phyloP scores from a whole-genome alignment of 2,329 filamentous ascomycete species.

The Aspergillus aculeatinus region DNA sequence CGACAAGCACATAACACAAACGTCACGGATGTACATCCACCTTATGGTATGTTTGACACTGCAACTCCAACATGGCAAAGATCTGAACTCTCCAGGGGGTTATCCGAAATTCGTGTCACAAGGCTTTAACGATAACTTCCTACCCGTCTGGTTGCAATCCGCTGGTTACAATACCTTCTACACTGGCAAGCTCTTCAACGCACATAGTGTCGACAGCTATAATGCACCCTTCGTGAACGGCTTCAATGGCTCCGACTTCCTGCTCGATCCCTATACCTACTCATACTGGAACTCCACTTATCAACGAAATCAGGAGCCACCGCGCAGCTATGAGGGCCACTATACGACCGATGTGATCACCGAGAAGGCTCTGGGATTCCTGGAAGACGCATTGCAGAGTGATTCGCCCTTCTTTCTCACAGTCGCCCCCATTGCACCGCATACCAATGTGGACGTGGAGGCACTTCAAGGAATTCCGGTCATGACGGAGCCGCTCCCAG shows the following conservation, averaged over 20 bases:
- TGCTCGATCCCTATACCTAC: conserved; percentile 57
- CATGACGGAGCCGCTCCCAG: conserved; percentile 49
- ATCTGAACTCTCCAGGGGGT: conserved; percentile 22
- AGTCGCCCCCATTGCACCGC: conserved; percentile 66
- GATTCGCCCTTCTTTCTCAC: conserved; percentile 66
- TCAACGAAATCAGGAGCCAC: conserved; percentile 58
- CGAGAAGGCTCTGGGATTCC: conserved; percentile 57
- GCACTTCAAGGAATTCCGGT: conserved; percentile 16
- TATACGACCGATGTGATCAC: conserved; percentile 62
- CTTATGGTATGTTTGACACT: conserved; percentile 46
- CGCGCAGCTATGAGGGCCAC: conserved; percentile 55
- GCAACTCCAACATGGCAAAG: background rate
- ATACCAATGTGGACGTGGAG: conserved; percentile 54
- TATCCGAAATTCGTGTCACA: conserved; percentile 54
- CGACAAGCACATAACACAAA: conserved; percentile 70
- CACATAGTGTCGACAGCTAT: conserved; percentile 50
- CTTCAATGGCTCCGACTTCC: conserved; percentile 44
- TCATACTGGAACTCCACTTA: conserved; percentile 66
- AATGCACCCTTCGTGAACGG: conserved; percentile 33
- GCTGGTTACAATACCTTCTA: conserved; percentile 53
- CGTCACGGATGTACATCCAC: conserved; percentile 59
- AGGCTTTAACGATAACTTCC: conserved; percentile 50
- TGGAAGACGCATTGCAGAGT: conserved; percentile 58
- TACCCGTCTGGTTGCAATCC: conserved; percentile 51
- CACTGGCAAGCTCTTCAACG: conserved; percentile 54